A percentile compares a stretch with the other conserved stretches of the same genome.
Evolutionary conservation across 2,329 filamentous ascomycete genomes (phyloP).

Genomic region (Pochonia chlamydosporia): DNA sequence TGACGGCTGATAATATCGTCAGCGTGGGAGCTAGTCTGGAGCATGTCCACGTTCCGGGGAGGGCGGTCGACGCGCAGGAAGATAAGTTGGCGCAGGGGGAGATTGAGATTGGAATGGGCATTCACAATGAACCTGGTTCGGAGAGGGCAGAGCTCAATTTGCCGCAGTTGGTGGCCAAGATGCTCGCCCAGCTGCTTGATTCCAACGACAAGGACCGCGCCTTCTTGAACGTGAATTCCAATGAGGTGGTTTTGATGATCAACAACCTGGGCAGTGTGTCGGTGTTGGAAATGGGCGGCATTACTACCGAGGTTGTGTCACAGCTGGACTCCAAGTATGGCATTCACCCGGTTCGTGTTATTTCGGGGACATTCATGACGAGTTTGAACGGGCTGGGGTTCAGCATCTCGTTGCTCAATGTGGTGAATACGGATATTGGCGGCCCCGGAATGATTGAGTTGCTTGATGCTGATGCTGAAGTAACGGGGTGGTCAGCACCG

Average conservation of each 20-base stretch:
- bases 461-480: slow-evolving; percentile 64
- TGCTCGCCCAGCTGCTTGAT: slow-evolving; percentile 67
- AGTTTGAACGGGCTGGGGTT: slow-evolving; percentile 72
- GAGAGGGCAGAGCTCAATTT: slow-evolving; percentile 46
- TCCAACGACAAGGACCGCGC: slow-evolving; percentile 61
- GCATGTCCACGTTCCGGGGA: slow-evolving; percentile 90
- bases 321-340: slow-evolving; percentile 54
- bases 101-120: slow-evolving; percentile 69
- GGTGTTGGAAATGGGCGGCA: slow-evolving; percentile 65
- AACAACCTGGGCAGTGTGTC: slow-evolving; percentile 75
- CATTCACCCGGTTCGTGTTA: slow-evolving; percentile 58
- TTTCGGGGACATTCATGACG: slow-evolving; percentile 72
- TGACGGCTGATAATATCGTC: slow-evolving; percentile 70
- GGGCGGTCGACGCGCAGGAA: slow-evolving; percentile 54
- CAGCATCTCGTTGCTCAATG: slow-evolving; percentile 64
- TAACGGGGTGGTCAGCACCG: slow-evolving; percentile 63
- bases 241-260: slow-evolving; percentile 62
- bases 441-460: slow-evolving; percentile 61
- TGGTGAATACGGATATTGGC: slow-evolving; percentile 51
- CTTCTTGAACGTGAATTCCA: slow-evolving; percentile 57
- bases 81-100: slow-evolving; percentile 44
- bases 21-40: slow-evolving; percentile 81
- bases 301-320: slow-evolving; percentile 60
- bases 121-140: slow-evolving; percentile 65
- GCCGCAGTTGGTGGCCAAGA: slow-evolving; percentile 51